These are phyloP conservation scores for Diutina pseudorugosa DNA, from an alignment of 1,139 yeast genomes.

Conservation along the genomic window DNA sequence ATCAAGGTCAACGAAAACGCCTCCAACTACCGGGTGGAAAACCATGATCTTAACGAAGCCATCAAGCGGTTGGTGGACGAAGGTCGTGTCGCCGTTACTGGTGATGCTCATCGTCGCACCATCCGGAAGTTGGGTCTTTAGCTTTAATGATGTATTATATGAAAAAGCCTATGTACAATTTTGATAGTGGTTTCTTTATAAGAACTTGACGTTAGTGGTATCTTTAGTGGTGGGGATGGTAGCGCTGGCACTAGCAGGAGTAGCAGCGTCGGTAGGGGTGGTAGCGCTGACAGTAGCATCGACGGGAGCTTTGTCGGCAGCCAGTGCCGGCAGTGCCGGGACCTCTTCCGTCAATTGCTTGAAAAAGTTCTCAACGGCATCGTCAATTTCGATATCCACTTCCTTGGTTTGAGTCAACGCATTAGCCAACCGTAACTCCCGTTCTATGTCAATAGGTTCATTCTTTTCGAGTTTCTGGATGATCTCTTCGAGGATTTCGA, in stretches of 20 bases:
- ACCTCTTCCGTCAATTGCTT: conserved; percentile 8
- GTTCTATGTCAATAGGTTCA: conserved; percentile 23
- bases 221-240: neutral
- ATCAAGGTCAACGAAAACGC: conserved; percentile 58
- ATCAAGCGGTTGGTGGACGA: conserved; percentile 64
- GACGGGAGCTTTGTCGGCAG: too few relatives aligned
- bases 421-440: conserved; percentile 27
- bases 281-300: neutral
- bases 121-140: conserved; percentile 36
- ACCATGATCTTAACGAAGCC: conserved; percentile 56
- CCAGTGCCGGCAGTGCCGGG: neutral
- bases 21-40: conserved; percentile 50
- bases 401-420: conserved; percentile 20
- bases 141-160: neutral
- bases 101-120: conserved; percentile 62
- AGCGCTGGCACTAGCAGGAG: neutral
- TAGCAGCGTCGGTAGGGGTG: neutral
- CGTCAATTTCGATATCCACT: conserved; percentile 29
- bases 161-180: neutral
- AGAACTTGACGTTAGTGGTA: conserved; percentile 3
- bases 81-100: conserved; percentile 58
- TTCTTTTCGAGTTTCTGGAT: conserved; percentile 18
- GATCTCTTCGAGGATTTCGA: conserved; percentile 20
- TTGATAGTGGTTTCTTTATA: neutral
- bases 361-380: conserved; percentile 25